Conservation (phyloP, 306 rosid species). For the Chamaecrista fasciculata region DNA sequence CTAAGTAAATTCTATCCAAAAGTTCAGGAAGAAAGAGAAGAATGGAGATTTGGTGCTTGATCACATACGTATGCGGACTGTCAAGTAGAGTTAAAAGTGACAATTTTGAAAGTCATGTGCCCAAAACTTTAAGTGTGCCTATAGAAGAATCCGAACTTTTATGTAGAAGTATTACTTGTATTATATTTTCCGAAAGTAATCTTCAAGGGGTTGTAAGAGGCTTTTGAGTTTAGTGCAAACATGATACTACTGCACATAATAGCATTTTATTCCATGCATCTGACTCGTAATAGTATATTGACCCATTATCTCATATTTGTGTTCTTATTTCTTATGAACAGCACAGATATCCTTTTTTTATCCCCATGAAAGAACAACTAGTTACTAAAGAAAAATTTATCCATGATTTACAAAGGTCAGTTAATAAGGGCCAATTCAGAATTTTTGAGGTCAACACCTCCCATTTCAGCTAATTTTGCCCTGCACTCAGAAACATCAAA, state of each 20-base stretch:
- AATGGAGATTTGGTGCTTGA: constrained; percentile 12
- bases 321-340: constrained; percentile 1
- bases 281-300: background rate
- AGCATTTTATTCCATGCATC: constrained; percentile 12
- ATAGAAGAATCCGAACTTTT: background rate
- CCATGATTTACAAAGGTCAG: background rate
- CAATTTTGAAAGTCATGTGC: background rate
- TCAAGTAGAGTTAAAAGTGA: constrained; percentile 9
- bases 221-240: background rate
- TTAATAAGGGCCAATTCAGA: background rate
- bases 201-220: background rate
- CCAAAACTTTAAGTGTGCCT: constrained; percentile 6
- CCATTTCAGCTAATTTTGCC: background rate
- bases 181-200: background rate
- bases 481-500: background rate
- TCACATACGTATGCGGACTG: background rate
- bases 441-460: background rate
- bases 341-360: background rate
- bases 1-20: constrained; percentile 16
- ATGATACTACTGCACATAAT: background rate
- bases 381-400: background rate
- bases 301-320: background rate
- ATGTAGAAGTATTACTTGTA: background rate
- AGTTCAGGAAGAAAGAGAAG: background rate
- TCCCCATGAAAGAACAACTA: background rate